These are phyloP conservation scores for Tephrocybe sp. DNA, from an alignment of 768 basidiomycete genomes.

Conservation along the genomic window DNA sequence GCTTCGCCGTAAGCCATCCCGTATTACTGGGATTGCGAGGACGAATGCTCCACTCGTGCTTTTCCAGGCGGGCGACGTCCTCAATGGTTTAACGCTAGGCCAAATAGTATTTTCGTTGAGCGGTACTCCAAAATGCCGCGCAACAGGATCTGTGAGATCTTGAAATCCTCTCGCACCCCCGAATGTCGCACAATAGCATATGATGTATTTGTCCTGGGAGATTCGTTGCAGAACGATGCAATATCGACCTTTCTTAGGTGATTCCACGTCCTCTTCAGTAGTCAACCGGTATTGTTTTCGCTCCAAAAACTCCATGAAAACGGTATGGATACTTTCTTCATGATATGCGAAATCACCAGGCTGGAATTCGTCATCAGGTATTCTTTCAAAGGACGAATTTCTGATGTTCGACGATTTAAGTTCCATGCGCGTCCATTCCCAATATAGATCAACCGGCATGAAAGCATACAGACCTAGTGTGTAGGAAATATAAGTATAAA, in stretches of 20 bases:
- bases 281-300: slow-evolving; percentile 21
- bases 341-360: slow-evolving; percentile 30
- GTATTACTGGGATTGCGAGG: slow-evolving; percentile 31
- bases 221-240: slow-evolving; percentile 36
- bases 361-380: slow-evolving; percentile 13
- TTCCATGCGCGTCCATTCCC: slow-evolving; percentile 18
- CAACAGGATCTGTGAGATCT: slow-evolving; percentile 23
- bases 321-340: slow-evolving; percentile 20
- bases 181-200: slow-evolving; percentile 37
- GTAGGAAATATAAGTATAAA: not conserved
- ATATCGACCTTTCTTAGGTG: slow-evolving; percentile 22
- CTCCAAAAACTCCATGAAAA: slow-evolving; percentile 22
- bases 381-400: not conserved
- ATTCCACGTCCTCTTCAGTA: slow-evolving; percentile 16
- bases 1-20: slow-evolving; percentile 13
- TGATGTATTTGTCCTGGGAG: slow-evolving; percentile 26
- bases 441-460: slow-evolving; percentile 18
- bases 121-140: slow-evolving; percentile 34
- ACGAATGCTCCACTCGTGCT: slow-evolving; percentile 25
- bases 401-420: not conserved
- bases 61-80: slow-evolving; percentile 29
- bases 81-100: slow-evolving; percentile 28
- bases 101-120: slow-evolving; percentile 28
- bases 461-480: slow-evolving; percentile 7
- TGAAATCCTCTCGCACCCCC: slow-evolving; percentile 23